Evolutionary conservation across 768 basidiomycete species (phyloP).

Genomic region (Mycena venus): DNA sequence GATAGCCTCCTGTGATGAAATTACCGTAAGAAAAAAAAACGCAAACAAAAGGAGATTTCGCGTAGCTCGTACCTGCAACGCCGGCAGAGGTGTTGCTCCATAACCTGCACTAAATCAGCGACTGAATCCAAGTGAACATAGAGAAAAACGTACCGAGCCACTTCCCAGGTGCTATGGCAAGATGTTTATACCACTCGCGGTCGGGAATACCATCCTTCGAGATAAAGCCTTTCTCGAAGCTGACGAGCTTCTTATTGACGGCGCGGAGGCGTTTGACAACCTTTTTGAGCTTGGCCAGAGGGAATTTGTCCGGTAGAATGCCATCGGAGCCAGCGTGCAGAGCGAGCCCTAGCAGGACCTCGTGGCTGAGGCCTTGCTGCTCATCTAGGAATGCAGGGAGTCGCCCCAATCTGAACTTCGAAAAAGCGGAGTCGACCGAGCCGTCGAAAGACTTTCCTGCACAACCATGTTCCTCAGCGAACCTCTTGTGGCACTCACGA

Average conservation of each 20-base stretch:
- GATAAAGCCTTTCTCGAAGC: constrained; percentile 87
- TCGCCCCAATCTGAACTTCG: constrained; percentile 42
- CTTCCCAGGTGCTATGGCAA: constrained; percentile 90
- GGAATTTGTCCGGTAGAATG: constrained; percentile 33
- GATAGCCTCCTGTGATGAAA: constrained; percentile 67
- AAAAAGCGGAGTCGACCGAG: neutral
- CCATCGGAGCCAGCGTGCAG: constrained; percentile 20
- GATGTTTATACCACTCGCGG: constrained; percentile 88
- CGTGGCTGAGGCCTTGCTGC: constrained; percentile 23
- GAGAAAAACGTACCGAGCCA: constrained; percentile 72
- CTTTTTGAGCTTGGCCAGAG: constrained; percentile 61
- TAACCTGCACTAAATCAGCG: constrained; percentile 63
- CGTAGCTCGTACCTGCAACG: constrained; percentile 57
- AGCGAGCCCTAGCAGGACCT: constrained; percentile 20
- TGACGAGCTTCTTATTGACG: constrained; percentile 75
- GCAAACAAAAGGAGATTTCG: neutral
- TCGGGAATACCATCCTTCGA: constrained; percentile 81
- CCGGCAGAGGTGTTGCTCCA: constrained; percentile 89
- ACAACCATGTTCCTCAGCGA: constrained; percentile 9
- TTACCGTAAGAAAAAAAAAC: no score
- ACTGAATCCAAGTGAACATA: neutral
- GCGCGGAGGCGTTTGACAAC: constrained; percentile 70
- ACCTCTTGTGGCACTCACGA: constrained; percentile 37
- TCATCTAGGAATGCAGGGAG: constrained; percentile 42
- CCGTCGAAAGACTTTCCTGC: neutral